phyloP scores from a whole-genome alignment of 2,329 filamentous ascomycete species.

The Fusarium protoensiforme region DNA sequence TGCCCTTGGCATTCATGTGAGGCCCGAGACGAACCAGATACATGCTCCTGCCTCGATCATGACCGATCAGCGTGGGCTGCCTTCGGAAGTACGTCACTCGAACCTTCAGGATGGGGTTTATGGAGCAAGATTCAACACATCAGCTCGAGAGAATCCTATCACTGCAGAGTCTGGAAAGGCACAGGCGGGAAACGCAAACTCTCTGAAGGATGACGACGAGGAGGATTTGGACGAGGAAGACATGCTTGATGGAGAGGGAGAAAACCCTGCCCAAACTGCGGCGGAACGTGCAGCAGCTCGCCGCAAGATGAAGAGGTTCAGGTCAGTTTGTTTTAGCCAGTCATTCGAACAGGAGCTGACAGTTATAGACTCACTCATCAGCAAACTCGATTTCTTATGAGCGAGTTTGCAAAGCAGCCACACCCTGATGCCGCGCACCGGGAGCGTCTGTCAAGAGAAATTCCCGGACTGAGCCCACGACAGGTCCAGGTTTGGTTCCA shows the following conservation, averaged over 20 bases:
- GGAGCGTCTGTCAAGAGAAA: conserved; percentile 87
- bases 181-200: conserved; percentile 50
- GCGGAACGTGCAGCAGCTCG: conserved; percentile 68
- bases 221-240: conserved; percentile 67
- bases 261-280: conserved; percentile 59
- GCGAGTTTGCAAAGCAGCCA: conserved; percentile 93
- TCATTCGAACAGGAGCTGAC: conserved; percentile 47
- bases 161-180: background rate
- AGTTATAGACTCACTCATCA: conserved; percentile 83
- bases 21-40: conserved; percentile 55
- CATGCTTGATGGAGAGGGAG: conserved; percentile 58
- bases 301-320: conserved; percentile 82
- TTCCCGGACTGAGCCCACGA: conserved; percentile 88
- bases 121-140: conserved; percentile 8
- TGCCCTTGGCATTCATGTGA: conserved; percentile 74
- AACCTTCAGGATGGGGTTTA: conserved; percentile 12
- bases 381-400: conserved; percentile 97
- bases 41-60: conserved; percentile 7
- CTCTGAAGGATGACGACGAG: conserved; percentile 62
- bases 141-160: background rate
- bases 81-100: conserved; percentile 12
- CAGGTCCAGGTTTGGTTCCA: conserved; percentile 99
- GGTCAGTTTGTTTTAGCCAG: conserved; percentile 59
- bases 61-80: conserved; percentile 6
- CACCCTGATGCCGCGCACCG: conserved; percentile 93